These are phyloP conservation scores for Yamadazyma akitaensis DNA, from an alignment of 805 yeast species.

Conservation along the genomic window DNA sequence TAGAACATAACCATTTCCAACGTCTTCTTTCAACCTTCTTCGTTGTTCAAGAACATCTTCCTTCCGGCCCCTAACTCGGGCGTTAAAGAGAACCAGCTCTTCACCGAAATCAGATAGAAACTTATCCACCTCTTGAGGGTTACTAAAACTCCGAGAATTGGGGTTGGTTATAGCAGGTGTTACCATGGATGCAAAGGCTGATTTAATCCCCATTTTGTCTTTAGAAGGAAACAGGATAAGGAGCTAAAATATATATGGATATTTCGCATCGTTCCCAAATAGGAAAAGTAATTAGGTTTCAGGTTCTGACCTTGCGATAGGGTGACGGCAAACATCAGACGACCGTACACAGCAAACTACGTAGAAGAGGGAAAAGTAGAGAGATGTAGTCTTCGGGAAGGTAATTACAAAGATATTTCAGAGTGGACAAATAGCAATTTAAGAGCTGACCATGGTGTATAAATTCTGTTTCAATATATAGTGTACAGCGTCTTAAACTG, in stretches of 20 bases:
- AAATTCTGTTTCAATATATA: no score
- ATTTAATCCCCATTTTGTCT: slow-evolving; percentile 9
- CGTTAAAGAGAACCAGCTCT: neutral
- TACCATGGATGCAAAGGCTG: slow-evolving; percentile 8
- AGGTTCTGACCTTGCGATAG: neutral
- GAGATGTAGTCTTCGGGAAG: no score
- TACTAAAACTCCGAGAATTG: slow-evolving; percentile 1
- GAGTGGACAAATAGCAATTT: no score
- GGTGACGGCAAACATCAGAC: neutral
- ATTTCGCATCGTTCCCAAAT: neutral
- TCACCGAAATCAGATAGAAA: slow-evolving; percentile 2
- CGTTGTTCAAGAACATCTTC: slow-evolving; percentile 6
- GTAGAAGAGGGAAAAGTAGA: no score
- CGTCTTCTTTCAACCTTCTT: neutral
- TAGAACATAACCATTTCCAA: neutral
- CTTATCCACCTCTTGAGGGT: slow-evolving; percentile 3
- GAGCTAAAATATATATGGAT: neutral
- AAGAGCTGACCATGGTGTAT: no score
- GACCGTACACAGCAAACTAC: no score
- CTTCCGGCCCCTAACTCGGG: slow-evolving; percentile 4
- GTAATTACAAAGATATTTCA: no score
- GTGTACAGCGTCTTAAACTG: no score
- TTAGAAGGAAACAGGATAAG: neutral
- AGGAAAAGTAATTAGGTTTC: slow-evolving; percentile 1
- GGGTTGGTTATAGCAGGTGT: slow-evolving; percentile 16